Percentiles rank a stretch among this genome's conserved stretches.
These are phyloP conservation scores for Cicer yamashitae DNA, from an alignment of 306 rosid species.

Conservation along the genomic window DNA sequence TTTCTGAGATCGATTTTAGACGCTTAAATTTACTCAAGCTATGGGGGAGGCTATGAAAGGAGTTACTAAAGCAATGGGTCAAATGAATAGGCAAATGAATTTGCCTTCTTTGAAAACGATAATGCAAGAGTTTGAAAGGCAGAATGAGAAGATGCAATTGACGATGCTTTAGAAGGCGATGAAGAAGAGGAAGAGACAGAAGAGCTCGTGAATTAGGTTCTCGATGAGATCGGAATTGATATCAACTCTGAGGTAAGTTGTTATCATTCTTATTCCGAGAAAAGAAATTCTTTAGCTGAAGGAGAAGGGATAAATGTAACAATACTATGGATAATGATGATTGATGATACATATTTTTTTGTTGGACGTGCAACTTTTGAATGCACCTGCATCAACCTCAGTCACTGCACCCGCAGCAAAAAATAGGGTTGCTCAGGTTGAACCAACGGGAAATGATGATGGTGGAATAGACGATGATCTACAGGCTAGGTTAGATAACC, in stretches of 20 bases:
- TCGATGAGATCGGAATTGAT: conserved; percentile 88
- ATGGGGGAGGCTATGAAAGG: conserved; percentile 99
- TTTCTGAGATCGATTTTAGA: conserved; percentile 52
- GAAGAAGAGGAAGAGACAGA: conserved; percentile 98
- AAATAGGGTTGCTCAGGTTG: conserved; percentile 73
- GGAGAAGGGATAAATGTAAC: background rate
- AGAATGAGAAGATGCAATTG: conserved; percentile 96
- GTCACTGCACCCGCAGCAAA: conserved; percentile 69
- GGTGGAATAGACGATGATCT: conserved; percentile 80
- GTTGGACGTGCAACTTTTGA: conserved; percentile 63
- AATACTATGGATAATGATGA: conserved; percentile 3
- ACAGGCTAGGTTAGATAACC: conserved; percentile 58
- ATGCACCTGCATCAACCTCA: conserved; percentile 69
- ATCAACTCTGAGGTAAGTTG: conserved; percentile 71
- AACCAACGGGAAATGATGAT: conserved; percentile 69
- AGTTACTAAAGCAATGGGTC: conserved; percentile 98
- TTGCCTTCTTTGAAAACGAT: conserved; percentile 89
- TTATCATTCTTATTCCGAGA: background rate
- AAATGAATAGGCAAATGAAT: conserved; percentile 97
- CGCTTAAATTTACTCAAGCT: conserved; percentile 91
- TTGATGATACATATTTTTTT: conserved; percentile 28
- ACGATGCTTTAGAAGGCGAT: conserved; percentile 96
- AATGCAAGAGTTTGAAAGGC: conserved; percentile 93
- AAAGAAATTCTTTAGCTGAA: background rate
- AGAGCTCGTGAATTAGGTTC: conserved; percentile 88